Conservation (phyloP, 139 green algal species). For the Chlamydomonas incerta region DNA sequence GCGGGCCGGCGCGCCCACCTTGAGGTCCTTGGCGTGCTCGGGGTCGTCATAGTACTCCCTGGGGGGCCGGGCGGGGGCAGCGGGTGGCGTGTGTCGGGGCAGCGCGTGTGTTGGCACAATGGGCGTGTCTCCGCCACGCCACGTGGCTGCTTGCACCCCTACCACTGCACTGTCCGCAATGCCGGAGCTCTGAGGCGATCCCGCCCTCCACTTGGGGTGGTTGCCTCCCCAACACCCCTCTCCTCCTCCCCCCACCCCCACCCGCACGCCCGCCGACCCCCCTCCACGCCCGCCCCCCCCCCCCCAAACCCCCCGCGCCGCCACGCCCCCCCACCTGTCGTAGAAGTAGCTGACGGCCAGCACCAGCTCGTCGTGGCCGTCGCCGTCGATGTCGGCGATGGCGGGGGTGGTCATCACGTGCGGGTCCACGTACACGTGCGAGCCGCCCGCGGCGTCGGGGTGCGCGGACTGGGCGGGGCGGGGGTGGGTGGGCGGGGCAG, state of each 20-base stretch:
- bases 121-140: no score
- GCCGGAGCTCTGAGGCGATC: no score
- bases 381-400: constrained; percentile 94
- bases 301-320: background rate
- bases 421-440: constrained; percentile 85
- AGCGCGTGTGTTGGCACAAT: no score
- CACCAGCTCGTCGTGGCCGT: constrained; percentile 93
- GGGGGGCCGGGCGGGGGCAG: no score
- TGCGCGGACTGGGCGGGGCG: background rate
- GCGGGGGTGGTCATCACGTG: constrained; percentile 92
- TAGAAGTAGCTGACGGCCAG: constrained; percentile 93
- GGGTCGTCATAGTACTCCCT: constrained; percentile 87
- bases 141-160: no score
- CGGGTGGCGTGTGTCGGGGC: no score
- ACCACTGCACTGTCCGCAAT: no score
- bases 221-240: no score
- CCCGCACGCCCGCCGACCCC: no score
- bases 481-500: background rate
- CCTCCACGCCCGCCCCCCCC: background rate
- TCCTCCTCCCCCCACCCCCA: no score
- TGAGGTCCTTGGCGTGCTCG: constrained; percentile 65
- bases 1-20: background rate
- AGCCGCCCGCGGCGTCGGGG: background rate
- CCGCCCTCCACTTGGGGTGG: no score
- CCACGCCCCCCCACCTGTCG: constrained; percentile 60